A percentile compares a stretch with the other conserved stretches of the same genome.
These are phyloP conservation scores for Prototheca wickerhamii DNA, from an alignment of 163 green algal species.

Conservation along the genomic window DNA sequence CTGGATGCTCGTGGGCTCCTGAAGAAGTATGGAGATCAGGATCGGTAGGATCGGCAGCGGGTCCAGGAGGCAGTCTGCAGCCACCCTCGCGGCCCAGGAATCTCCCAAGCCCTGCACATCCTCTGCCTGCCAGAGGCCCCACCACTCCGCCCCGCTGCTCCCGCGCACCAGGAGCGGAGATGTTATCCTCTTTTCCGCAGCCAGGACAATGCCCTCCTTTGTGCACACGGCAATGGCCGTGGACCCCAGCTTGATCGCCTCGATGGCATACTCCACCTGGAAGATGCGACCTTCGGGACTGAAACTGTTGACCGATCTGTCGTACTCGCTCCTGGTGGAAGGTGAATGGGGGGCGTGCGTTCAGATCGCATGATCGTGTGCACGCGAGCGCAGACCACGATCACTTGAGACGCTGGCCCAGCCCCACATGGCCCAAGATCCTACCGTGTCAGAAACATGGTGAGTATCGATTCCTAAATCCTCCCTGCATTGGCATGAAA, in stretches of 20 bases:
- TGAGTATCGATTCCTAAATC: conserved; percentile 1
- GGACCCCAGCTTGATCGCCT: conserved; percentile 98
- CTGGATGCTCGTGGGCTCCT: conserved; percentile 84
- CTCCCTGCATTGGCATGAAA: too few relatives aligned
- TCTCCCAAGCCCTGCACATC: too few relatives aligned
- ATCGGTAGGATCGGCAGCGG: too few relatives aligned
- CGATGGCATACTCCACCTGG: conserved; percentile 99
- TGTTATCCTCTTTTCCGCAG: conserved; percentile 97
- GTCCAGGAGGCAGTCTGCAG: background rate
- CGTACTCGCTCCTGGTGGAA: conserved; percentile 75
- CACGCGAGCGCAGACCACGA: too few relatives aligned
- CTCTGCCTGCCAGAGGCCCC: too few relatives aligned
- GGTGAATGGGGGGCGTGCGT: background rate
- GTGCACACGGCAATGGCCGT: conserved; percentile 91
- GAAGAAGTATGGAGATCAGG: conserved; percentile 7
- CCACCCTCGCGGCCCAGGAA: background rate
- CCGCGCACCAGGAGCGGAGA: conserved; percentile 80
- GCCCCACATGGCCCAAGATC: too few relatives aligned
- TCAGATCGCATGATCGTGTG: background rate
- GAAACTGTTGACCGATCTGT: conserved; percentile 97
- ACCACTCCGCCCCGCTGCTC: too few relatives aligned
- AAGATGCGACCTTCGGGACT: conserved; percentile 91
- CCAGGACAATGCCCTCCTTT: conserved; percentile 85
- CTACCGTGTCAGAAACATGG: conserved; percentile 78
- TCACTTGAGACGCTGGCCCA: too few relatives aligned